Conservation (phyloP, 192 early-diverging fungal species). For the Dispira parvispora region DNA sequence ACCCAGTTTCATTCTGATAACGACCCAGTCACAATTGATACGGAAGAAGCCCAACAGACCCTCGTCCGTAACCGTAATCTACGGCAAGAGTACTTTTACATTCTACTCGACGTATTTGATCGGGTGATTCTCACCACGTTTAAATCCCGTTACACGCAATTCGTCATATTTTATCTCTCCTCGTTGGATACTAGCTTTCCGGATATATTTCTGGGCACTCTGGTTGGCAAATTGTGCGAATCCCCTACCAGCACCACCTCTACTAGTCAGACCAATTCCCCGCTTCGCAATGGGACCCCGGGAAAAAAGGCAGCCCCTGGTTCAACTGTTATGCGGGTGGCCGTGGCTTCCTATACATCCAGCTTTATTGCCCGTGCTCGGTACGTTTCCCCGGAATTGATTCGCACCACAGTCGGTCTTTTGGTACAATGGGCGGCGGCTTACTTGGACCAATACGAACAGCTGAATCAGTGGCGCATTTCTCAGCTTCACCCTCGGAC, state of each 20-base stretch:
- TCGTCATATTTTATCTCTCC: constrained; percentile 70
- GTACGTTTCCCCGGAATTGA: constrained; percentile 42
- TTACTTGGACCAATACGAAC: constrained; percentile 53
- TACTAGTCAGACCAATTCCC: no score
- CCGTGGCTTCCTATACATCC: constrained; percentile 69
- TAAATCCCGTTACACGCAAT: constrained; percentile 82
- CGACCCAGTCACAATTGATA: background rate
- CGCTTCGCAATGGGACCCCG: background rate
- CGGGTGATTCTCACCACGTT: constrained; percentile 66
- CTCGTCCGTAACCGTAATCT: constrained; percentile 17
- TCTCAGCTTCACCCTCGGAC: background rate
- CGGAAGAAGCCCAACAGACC: constrained; percentile 14
- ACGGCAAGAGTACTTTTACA: constrained; percentile 39
- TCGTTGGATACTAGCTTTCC: constrained; percentile 47
- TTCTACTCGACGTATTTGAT: constrained; percentile 62
- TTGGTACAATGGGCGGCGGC: constrained; percentile 46
- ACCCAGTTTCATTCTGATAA: constrained; percentile 8
- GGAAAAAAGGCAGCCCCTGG: background rate
- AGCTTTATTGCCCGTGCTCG: constrained; percentile 78
- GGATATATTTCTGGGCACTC: constrained; percentile 61
- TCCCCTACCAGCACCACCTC: background rate
- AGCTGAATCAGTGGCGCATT: constrained; percentile 10
- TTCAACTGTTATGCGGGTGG: constrained; percentile 50
- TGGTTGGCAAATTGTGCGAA: constrained; percentile 41
- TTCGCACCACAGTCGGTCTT: constrained; percentile 48